A percentile compares a stretch with the other conserved stretches of the same genome.
phyloP scores from a whole-genome alignment of 73 alveolate genomes.

The Paramecium sexaurelia region DNA sequence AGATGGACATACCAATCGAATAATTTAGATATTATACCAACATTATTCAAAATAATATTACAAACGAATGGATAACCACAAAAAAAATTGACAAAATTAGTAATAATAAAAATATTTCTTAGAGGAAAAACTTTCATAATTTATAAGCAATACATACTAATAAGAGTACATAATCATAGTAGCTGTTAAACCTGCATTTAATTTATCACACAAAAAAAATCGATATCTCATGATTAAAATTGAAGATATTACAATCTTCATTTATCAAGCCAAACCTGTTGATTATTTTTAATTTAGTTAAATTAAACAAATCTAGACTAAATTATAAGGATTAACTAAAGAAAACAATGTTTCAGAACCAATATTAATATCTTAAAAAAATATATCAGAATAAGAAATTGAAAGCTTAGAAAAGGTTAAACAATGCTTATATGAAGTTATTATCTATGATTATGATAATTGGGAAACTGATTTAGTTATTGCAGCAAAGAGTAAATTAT shows the following conservation, averaged over 20 bases:
- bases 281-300: not conserved
- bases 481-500: not conserved
- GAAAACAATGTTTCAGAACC: not conserved
- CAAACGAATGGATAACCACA: not conserved
- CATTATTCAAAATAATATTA: not conserved
- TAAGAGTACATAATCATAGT: not conserved
- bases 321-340: not conserved
- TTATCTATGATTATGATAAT: not conserved
- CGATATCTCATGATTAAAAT: not conserved
- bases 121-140: constrained; percentile 13
- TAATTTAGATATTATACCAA: not conserved
- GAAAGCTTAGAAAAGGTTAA: not conserved
- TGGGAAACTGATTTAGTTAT: constrained; percentile 18
- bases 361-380: not conserved
- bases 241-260: not conserved
- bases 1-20: constrained; percentile 1
- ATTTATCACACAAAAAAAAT: constrained; percentile 18
- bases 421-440: not conserved
- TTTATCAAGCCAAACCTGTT: constrained; percentile 6
- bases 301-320: not conserved
- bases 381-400: not conserved
- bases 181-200: constrained; percentile 16
- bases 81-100: constrained; percentile 33
- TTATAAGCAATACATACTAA: constrained; percentile 7
- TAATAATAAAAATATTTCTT: not conserved